Base-by-base conservation (phyloP, 495 filamentous ascomycete species). In the Penicillium fimorum region DNA sequence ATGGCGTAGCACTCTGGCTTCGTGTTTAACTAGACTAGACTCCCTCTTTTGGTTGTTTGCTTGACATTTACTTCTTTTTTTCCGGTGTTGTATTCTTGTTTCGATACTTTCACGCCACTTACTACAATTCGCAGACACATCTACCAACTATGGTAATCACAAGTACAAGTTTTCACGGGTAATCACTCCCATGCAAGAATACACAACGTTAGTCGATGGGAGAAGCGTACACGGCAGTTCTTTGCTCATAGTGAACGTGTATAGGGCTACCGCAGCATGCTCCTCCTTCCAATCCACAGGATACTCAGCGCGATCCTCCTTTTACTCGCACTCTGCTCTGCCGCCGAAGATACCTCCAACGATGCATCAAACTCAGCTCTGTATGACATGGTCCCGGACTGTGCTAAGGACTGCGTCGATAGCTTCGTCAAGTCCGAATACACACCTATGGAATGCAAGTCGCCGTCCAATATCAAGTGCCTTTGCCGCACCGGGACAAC, bases 381-480 rank as follows among this genome's bases (percentile, higher is more conserved):
- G 37, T 63, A 66, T 43, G 54, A 57, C 38, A 55, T 79, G 46
- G 74, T 90, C 42, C 88, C 87, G n/a, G 46, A 70, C 4, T 92
- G 88, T 67, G 87, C 86, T 30, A 75, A 76, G 62, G 52, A 62
- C 12, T 92, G 89, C 62, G 73, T 90, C 53, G 60, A 73, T 51
- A 80, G 79, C 29, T 90, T 88, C 67, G 76, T 90, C 62, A 57
- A 68, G 24, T 64, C 76, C 53, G 81, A 87, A 67, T 89, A 85
- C 38, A 58, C 53, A 2, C 61, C 75, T 76, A 42, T 61, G 61
- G 13, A 70, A 70, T 53, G 65, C 63, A 56, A 85, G 82, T 65
- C 73, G 49, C 69, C 70, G 18, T 75, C 77, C 33, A 73, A 82
- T 40, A 65, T 88, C 57, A 69, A 73, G 57, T 91, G 87, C 62